Percentiles rank a stretch among this genome's conserved stretches.
phyloP scores from a whole-genome alignment of 805 yeast genomes.

The Schwanniomyces polymorphus region DNA sequence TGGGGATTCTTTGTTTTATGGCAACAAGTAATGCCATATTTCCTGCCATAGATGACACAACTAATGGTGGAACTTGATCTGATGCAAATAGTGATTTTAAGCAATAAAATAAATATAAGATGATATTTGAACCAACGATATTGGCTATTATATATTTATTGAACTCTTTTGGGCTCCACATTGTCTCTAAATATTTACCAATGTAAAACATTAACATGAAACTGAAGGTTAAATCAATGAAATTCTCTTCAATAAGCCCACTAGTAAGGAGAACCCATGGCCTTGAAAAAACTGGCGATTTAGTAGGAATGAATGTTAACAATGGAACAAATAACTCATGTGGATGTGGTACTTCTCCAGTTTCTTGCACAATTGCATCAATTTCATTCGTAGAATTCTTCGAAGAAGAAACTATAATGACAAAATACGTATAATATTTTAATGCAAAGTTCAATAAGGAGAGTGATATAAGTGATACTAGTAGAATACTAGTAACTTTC shows the following conservation, averaged over 20 bases:
- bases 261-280: conserved; percentile 55
- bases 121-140: conserved; percentile 33
- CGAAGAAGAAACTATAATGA: conserved; percentile 29
- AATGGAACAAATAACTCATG: conserved; percentile 49
- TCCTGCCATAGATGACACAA: conserved; percentile 56
- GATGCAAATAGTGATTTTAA: conserved; percentile 12
- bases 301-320: conserved; percentile 49
- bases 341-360: conserved; percentile 43
- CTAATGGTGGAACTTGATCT: conserved; percentile 38
- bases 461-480: conserved; percentile 30
- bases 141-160: conserved; percentile 44
- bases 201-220: conserved; percentile 45
- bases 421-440: conserved; percentile 39
- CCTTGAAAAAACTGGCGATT: conserved; percentile 34
- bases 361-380: conserved; percentile 26
- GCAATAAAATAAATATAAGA: conserved; percentile 27
- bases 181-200: conserved; percentile 64
- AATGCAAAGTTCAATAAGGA: conserved; percentile 32
- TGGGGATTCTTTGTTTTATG: conserved; percentile 65
- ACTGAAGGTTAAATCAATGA: conserved; percentile 37
- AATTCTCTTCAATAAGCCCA: conserved; percentile 45
- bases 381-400: conserved; percentile 21
- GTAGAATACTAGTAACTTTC: conserved; percentile 32
- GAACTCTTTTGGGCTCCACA: conserved; percentile 61
- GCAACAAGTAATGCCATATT: conserved; percentile 61